These are phyloP conservation scores for Coix lacrymajobi DNA, from an alignment of 176 grass and related monocot species.

Conservation along the genomic window DNA sequence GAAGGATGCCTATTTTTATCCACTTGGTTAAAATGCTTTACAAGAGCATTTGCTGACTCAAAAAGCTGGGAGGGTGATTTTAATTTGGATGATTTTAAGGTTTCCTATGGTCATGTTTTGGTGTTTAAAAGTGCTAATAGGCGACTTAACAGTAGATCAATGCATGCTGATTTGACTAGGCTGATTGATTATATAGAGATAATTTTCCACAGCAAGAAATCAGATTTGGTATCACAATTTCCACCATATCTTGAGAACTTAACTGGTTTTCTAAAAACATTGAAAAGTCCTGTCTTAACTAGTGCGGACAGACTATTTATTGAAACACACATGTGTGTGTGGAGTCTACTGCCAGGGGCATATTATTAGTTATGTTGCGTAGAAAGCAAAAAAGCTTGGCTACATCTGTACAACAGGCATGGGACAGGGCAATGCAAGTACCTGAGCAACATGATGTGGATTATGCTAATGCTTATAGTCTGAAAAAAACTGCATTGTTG, in stretches of 20 bases:
- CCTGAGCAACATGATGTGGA: too few relatives aligned
- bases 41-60: background rate
- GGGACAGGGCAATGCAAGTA: background rate
- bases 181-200: background rate
- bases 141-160: background rate
- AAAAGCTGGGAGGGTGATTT: background rate
- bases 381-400: background rate
- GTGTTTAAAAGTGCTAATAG: background rate
- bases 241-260: background rate
- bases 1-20: background rate
- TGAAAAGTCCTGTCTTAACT: accelerated
- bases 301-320: background rate
- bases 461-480: too few relatives aligned
- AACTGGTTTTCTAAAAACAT: background rate
- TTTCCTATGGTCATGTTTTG: background rate
- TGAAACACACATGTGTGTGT: background rate
- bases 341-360: background rate
- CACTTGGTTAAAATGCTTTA: background rate
- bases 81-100: background rate
- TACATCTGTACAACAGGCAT: accelerated
- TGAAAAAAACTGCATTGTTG: background rate
- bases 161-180: background rate
- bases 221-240: background rate
- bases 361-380: background rate
- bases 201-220: background rate